phyloP scores from a whole-genome alignment of 495 filamentous ascomycete species.

The Talaromyces proteolyticus region DNA sequence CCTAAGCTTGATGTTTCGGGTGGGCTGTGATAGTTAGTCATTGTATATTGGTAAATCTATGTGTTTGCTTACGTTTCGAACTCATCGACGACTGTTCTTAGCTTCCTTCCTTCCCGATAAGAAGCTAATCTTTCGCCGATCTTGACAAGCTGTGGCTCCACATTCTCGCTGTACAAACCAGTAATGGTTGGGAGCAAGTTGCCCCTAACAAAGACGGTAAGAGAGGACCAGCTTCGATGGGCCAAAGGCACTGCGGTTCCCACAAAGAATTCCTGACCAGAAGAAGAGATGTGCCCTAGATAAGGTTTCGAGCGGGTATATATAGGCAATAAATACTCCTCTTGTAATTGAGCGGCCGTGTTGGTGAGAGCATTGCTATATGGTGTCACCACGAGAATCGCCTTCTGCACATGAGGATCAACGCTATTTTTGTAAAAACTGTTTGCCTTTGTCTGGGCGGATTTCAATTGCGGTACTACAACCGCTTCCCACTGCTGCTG shows the following conservation, averaged over 20 bases:
- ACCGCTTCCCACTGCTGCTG: conserved; percentile 71
- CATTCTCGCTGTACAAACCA: conserved; percentile 79
- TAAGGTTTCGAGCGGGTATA: conserved; percentile 70
- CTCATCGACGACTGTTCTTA: conserved; percentile 53
- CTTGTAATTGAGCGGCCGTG: conserved; percentile 59
- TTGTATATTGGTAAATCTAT: conserved; percentile 11
- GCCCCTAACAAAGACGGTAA: conserved; percentile 60
- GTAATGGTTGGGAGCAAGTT: conserved; percentile 75
- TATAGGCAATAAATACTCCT: conserved; percentile 67
- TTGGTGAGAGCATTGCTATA: conserved; percentile 63
- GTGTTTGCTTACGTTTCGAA: conserved; percentile 36
- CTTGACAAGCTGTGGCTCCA: conserved; percentile 89
- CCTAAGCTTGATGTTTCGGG: conserved; percentile 1
- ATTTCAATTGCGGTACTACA: conserved; percentile 66
- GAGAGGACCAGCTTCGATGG: conserved; percentile 61
- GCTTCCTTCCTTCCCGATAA: conserved; percentile 63
- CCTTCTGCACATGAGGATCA: conserved; percentile 66
- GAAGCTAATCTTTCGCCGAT: conserved; percentile 86
- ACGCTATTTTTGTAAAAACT: conserved; percentile 63
- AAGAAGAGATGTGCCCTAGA: conserved; percentile 59
- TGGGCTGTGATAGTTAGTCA: conserved; percentile 4
- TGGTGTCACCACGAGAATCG: conserved; percentile 51
- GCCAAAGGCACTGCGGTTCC: conserved; percentile 70
- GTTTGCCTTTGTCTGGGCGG: conserved; percentile 50
- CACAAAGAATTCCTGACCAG: conserved; percentile 58